Percentiles rank a stretch among this genome's conserved stretches.
These are phyloP conservation scores for Pyrenochaeta sp. DNA, from an alignment of 2,329 filamentous ascomycete genomes.

Conservation along the genomic window DNA sequence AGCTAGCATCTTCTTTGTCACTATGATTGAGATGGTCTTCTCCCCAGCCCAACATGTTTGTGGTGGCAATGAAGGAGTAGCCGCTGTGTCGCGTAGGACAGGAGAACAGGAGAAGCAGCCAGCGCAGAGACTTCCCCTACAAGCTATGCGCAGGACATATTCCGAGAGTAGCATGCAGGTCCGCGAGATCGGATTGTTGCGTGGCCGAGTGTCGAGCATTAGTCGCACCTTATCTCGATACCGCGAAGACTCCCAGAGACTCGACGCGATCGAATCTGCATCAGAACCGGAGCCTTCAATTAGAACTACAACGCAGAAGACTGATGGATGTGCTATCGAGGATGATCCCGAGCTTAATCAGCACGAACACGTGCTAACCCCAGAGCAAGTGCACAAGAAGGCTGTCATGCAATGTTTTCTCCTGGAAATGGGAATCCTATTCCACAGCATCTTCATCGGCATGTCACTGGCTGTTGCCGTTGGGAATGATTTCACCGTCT, in stretches of 20 bases:
- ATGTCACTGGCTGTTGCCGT: slow-evolving; percentile 66
- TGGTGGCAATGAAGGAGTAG: slow-evolving; percentile 57
- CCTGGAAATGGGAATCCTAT: slow-evolving; percentile 68
- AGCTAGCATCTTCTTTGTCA: slow-evolving; percentile 66
- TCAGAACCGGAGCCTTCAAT: slow-evolving; percentile 55
- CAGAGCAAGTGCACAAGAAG: slow-evolving; percentile 38
- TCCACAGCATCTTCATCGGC: slow-evolving; percentile 70
- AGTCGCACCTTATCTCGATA: slow-evolving; percentile 40
- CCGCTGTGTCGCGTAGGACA: slow-evolving; percentile 26
- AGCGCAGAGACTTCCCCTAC: slow-evolving; percentile 5
- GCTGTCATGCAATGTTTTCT: slow-evolving; percentile 48
- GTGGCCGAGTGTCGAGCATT: slow-evolving; percentile 36
- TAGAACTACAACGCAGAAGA: slow-evolving; percentile 36
- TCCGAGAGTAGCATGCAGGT: slow-evolving; percentile 34
- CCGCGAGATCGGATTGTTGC: slow-evolving; percentile 32
- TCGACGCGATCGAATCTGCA: slow-evolving; percentile 56
- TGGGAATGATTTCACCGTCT: slow-evolving; percentile 61
- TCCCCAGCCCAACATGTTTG: slow-evolving; percentile 66
- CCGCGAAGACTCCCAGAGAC: slow-evolving; percentile 32
- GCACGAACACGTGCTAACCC: slow-evolving; percentile 17
- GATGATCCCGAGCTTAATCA: slow-evolving; percentile 34
- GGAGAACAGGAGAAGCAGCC: slow-evolving; percentile 11
- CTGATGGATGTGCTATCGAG: slow-evolving; percentile 29
- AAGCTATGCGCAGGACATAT: slow-evolving; percentile 22
- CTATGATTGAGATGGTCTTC: slow-evolving; percentile 68